Evolutionary conservation across 2,329 filamentous ascomycete species (phyloP).

Genomic region (Fusarium veterinarium): DNA sequence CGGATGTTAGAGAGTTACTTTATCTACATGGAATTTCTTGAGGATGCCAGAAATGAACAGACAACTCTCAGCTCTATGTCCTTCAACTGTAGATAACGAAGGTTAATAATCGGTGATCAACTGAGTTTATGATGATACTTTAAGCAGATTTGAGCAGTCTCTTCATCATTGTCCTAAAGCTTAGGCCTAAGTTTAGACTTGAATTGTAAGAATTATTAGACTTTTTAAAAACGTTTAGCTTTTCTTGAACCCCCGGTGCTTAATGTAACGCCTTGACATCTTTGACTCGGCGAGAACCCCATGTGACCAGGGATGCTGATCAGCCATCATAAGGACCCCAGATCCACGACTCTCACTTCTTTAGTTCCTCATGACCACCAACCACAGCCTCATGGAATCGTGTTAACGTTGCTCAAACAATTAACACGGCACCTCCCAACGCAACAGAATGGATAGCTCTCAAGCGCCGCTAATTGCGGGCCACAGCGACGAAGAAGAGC

Average conservation of each 20-base stretch:
- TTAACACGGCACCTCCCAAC: background rate
- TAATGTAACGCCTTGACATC: constrained; percentile 5
- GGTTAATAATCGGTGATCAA: accelerated
- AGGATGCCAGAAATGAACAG: background rate
- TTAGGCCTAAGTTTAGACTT: accelerated
- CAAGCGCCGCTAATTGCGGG: constrained; percentile 55
- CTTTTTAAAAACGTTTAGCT: background rate
- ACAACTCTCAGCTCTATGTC: background rate
- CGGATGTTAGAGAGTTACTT: constrained; percentile 30
- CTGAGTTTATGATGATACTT: too few species aligned
- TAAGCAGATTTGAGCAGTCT: background rate
- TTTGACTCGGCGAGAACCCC: constrained; percentile 11
- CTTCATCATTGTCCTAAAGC: accelerated
- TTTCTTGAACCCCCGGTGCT: background rate
- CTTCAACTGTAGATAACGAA: background rate
- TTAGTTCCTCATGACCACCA: constrained; percentile 22
- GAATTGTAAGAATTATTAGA: too few species aligned
- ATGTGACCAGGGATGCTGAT: constrained; percentile 44
- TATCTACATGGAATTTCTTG: background rate
- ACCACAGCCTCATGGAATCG: constrained; percentile 28
- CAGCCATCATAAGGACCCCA: constrained; percentile 33
- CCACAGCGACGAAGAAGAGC: constrained; percentile 48
- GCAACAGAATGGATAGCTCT: constrained; percentile 50
- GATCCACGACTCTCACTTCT: constrained; percentile 7
- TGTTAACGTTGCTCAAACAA: constrained; percentile 3